Conservation (phyloP, 345 rosid genomes). For the Bruguiera gymnorhiza region DNA sequence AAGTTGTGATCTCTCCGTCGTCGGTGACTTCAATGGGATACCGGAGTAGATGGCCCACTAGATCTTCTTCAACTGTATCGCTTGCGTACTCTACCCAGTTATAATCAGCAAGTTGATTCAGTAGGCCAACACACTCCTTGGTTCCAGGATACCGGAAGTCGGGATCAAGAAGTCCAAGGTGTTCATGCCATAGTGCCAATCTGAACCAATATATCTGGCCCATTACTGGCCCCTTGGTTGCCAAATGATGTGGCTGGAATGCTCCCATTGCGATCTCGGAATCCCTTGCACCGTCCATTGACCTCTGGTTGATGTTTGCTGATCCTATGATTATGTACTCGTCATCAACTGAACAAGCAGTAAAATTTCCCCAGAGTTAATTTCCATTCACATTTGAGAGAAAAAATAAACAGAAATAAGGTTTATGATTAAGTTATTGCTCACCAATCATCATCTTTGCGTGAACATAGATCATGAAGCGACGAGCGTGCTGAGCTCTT, state of each 20-base stretch:
- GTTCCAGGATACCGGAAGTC: conserved; percentile 37
- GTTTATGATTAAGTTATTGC: background rate
- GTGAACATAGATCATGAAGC: conserved; percentile 91
- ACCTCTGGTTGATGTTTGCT: conserved; percentile 87
- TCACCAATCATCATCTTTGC: conserved; percentile 86
- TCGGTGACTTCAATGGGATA: conserved; percentile 54
- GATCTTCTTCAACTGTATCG: conserved; percentile 22
- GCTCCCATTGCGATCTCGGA: conserved; percentile 90
- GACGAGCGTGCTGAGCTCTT: conserved; percentile 65
- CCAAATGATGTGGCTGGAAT: conserved; percentile 62
- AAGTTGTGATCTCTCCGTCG: conserved; percentile 37
- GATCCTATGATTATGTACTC: conserved; percentile 90
- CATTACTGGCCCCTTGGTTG: conserved; percentile 18
- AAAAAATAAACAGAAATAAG: background rate
- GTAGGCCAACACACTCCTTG: conserved; percentile 27
- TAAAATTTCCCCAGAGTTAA: background rate
- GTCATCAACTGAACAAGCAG: conserved; percentile 61
- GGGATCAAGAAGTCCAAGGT: conserved; percentile 20
- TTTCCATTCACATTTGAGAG: too few species aligned
- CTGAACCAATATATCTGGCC: conserved; percentile 62
- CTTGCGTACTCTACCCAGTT: conserved; percentile 47
- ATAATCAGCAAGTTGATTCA: conserved; percentile 37
- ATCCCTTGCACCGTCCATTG: conserved; percentile 86
- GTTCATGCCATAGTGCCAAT: conserved; percentile 70
- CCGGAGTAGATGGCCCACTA: conserved; percentile 47